Percentiles rank a stretch among this genome's conserved stretches.
Conservation (phyloP, 169 alveolate species). For the Plasmodium falciparum region DNA sequence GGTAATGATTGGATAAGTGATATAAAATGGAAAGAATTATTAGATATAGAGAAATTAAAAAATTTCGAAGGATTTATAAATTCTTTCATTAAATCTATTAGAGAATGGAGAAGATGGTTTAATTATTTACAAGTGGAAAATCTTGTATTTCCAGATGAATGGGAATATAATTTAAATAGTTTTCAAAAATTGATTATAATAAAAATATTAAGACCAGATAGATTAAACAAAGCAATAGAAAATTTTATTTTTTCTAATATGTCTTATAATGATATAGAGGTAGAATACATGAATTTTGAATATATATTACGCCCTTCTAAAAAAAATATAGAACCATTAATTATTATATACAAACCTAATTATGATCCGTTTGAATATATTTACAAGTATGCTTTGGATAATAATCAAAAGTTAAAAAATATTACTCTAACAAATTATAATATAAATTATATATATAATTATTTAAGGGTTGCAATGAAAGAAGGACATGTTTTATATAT, state of each 20-base stretch:
- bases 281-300: constrained; percentile 58
- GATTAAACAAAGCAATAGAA: constrained; percentile 76
- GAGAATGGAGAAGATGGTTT: constrained; percentile 79
- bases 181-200: constrained; percentile 75
- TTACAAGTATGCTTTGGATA: constrained; percentile 42
- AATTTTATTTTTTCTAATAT: constrained; percentile 43
- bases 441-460: constrained; percentile 43
- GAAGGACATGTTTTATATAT: constrained; percentile 67
- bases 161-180: constrained; percentile 76
- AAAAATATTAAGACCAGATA: constrained; percentile 73
- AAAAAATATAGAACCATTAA: constrained; percentile 38
- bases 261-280: constrained; percentile 68
- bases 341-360: constrained; percentile 52
- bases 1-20: constrained; percentile 78
- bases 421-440: constrained; percentile 48
- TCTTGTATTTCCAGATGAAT: constrained; percentile 73
- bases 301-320: constrained; percentile 48
- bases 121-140: constrained; percentile 70
- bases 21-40: constrained; percentile 48
- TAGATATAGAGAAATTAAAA: constrained; percentile 72
- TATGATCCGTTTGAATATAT: constrained; percentile 75
- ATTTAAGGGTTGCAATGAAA: constrained; percentile 70
- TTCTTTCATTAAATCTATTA: constrained; percentile 72
- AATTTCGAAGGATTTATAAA: constrained; percentile 73
- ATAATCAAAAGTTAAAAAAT: constrained; percentile 67